Evolutionary conservation across 2,329 filamentous ascomycete genomes (phyloP).

Genomic region (Leptodontidium sp.): DNA sequence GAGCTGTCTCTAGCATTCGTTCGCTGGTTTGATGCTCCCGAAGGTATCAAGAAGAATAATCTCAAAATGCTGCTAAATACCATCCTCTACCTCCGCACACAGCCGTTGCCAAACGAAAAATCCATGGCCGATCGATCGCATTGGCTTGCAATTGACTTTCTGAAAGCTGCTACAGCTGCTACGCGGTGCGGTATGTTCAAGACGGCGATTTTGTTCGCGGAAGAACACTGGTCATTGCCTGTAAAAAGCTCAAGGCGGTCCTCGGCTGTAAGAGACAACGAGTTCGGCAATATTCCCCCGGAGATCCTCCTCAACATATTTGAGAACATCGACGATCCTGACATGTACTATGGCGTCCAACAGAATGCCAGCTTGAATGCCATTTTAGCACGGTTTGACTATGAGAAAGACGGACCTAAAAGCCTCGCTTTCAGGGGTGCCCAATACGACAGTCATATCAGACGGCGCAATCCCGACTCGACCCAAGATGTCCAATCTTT

Average conservation of each 20-base stretch:
- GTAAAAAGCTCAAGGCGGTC: conserved; percentile 70
- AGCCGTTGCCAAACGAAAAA: conserved; percentile 75
- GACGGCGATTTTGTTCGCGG: conserved; percentile 83
- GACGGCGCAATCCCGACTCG: conserved; percentile 63
- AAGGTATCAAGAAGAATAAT: conserved; percentile 62
- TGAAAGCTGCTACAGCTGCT: conserved; percentile 74
- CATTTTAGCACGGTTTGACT: conserved; percentile 83
- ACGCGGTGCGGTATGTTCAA: conserved; percentile 85
- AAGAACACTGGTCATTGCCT: conserved; percentile 70
- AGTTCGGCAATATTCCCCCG: conserved; percentile 58
- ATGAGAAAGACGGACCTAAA: conserved; percentile 87
- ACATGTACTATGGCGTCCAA: conserved; percentile 92
- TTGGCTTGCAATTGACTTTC: conserved; percentile 88
- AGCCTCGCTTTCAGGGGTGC: conserved; percentile 91
- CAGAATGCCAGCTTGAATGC: conserved; percentile 79
- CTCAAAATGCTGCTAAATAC: conserved; percentile 78
- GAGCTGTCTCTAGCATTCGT: conserved; percentile 71
- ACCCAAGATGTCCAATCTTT: conserved; percentile 71
- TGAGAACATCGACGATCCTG: conserved; percentile 92
- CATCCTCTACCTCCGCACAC: conserved; percentile 87
- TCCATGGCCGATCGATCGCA: conserved; percentile 80
- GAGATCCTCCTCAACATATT: conserved; percentile 84
- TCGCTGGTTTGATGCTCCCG: conserved; percentile 65
- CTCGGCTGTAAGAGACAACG: conserved; percentile 59
- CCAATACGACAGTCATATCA: conserved; percentile 86